Conservation (phyloP, 768 basidiomycete species). For the Xerocomellus amylosporus region DNA sequence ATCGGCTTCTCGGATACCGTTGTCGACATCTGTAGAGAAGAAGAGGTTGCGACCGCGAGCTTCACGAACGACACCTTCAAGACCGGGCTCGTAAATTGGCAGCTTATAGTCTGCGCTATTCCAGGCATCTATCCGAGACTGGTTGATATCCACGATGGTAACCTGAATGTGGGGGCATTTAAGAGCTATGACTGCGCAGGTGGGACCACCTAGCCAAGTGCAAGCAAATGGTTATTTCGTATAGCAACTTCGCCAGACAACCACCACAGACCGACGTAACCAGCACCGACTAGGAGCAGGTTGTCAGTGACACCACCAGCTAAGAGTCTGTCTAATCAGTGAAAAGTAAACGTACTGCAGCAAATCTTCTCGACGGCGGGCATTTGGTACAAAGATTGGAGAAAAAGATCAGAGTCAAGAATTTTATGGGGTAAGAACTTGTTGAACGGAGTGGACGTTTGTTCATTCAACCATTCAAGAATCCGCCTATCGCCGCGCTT, state of each 20-base stretch:
- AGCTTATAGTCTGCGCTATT: constrained; percentile 81
- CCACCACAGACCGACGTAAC: constrained; percentile 78
- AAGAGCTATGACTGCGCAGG: constrained; percentile 90
- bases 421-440: background rate
- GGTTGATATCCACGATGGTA: constrained; percentile 97
- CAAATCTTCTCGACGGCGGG: constrained; percentile 76
- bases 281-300: constrained; percentile 65
- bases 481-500: background rate
- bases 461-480: too few relatives aligned
- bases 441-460: background rate
- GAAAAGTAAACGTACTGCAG: constrained; percentile 63
- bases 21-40: constrained; percentile 94
- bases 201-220: constrained; percentile 72
- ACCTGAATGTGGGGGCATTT: constrained; percentile 92
- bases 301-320: constrained; percentile 3
- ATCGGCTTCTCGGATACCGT: constrained; percentile 90
- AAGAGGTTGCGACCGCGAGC: constrained; percentile 94
- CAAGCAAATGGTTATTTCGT: constrained; percentile 15
- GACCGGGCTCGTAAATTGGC: constrained; percentile 97
- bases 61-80: constrained; percentile 84
- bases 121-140: constrained; percentile 94
- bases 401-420: background rate
- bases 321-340: background rate
- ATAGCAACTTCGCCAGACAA: background rate
- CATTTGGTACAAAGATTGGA: constrained; percentile 11